Conservation (phyloP, 2,329 filamentous ascomycete genomes). For the Rosellinia necatrix region DNA sequence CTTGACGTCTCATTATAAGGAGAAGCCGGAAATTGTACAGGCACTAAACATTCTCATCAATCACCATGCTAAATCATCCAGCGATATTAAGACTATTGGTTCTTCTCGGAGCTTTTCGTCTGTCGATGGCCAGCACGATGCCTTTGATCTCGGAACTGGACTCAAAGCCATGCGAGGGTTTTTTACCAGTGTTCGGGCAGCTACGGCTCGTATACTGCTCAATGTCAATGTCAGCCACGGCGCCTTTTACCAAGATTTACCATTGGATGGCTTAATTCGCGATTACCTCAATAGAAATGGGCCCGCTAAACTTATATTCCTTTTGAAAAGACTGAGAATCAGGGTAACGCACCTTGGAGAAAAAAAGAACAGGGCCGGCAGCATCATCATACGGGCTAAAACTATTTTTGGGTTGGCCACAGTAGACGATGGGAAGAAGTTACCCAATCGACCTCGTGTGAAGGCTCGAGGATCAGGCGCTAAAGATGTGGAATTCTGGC, state of each 20-base stretch:
- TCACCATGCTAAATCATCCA: slow-evolving; percentile 39
- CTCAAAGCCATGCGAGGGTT: slow-evolving; percentile 42
- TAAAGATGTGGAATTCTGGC: slow-evolving; percentile 59
- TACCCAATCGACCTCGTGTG: background rate
- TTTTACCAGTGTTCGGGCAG: slow-evolving; percentile 42
- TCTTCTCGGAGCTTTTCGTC: slow-evolving; percentile 38
- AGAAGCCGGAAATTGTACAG: slow-evolving; percentile 34
- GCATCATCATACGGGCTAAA: background rate
- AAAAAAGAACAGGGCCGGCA: slow-evolving; percentile 3
- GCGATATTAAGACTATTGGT: slow-evolving; percentile 37
- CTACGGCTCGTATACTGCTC: slow-evolving; percentile 42
- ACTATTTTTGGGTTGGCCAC: slow-evolving; percentile 6
- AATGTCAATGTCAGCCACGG: slow-evolving; percentile 45
- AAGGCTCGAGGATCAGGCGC: slow-evolving; percentile 39
- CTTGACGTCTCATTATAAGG: slow-evolving; percentile 25
- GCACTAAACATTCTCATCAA: slow-evolving; percentile 38
- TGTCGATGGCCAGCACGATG: slow-evolving; percentile 4
- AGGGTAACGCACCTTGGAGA: background rate
- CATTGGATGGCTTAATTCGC: background rate
- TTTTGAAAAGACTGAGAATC: slow-evolving; percentile 9
- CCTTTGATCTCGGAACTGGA: slow-evolving; percentile 34
- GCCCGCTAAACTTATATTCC: background rate
- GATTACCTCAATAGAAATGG: background rate
- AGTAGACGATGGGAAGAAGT: background rate
- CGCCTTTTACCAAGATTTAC: slow-evolving; percentile 39